These are phyloP conservation scores for Boletus rubropictus DNA, from an alignment of 768 basidiomycete genomes.

Conservation along the genomic window DNA sequence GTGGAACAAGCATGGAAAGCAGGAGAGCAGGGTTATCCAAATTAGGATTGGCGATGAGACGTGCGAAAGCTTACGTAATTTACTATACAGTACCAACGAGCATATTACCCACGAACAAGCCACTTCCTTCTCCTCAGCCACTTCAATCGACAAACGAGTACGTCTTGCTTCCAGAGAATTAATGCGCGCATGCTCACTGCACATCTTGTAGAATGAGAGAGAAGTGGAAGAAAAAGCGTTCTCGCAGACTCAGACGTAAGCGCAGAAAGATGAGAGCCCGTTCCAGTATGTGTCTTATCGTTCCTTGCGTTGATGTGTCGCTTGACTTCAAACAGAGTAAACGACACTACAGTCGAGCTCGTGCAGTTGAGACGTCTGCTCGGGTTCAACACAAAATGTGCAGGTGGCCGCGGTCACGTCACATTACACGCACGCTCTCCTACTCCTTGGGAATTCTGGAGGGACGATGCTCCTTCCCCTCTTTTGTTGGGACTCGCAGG, in stretches of 20 bases:
- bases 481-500: constrained; percentile 22
- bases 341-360: constrained; percentile 25
- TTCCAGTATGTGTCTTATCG: constrained; percentile 61
- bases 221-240: constrained; percentile 97
- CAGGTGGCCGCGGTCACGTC: constrained; percentile 14
- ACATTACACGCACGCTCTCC: constrained; percentile 25
- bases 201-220: constrained; percentile 70
- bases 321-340: constrained; percentile 33
- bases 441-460: constrained; percentile 20
- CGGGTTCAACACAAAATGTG: constrained; percentile 9
- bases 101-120: constrained; percentile 16
- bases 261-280: constrained; percentile 95
- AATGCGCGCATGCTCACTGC: neutral
- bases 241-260: constrained; percentile 87
- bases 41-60: constrained; percentile 2
- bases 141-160: constrained; percentile 30
- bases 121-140: constrained; percentile 21
- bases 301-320: neutral
- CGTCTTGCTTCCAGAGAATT: neutral
- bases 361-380: constrained; percentile 21
- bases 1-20: constrained; percentile 11
- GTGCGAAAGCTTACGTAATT: constrained; percentile 26
- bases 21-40: neutral
- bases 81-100: constrained; percentile 34
- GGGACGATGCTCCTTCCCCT: constrained; percentile 17